These are phyloP conservation scores for Lodderomyces orthopsilosis DNA, from an alignment of 1,139 yeast genomes.

Conservation along the genomic window DNA sequence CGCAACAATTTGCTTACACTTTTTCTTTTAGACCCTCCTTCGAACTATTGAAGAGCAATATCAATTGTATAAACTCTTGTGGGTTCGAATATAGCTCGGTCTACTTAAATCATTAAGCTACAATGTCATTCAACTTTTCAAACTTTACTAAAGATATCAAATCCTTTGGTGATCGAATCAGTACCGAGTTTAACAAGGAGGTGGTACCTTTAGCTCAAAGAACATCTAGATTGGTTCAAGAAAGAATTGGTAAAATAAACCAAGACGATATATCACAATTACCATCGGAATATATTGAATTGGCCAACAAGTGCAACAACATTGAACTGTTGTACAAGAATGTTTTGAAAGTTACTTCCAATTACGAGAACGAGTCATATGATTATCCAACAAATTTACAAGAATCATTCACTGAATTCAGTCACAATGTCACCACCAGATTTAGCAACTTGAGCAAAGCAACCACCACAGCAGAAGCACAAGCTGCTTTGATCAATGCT, in stretches of 20 bases:
- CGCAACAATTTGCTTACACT: too few species aligned
- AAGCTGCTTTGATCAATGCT: constrained; percentile 63
- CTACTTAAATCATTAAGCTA: not conserved
- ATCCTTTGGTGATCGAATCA: constrained; percentile 36
- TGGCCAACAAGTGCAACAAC: constrained; percentile 74
- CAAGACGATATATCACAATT: constrained; percentile 77
- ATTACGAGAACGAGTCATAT: constrained; percentile 74
- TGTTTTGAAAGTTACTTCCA: constrained; percentile 66
- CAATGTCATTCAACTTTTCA: constrained; percentile 47
- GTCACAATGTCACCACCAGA: constrained; percentile 64
- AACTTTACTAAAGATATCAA: constrained; percentile 42
- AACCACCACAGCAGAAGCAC: constrained; percentile 79
- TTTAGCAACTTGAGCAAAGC: constrained; percentile 72
- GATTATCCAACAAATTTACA: constrained; percentile 80
- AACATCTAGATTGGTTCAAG: constrained; percentile 77
- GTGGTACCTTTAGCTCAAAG: constrained; percentile 71
- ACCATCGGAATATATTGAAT: constrained; percentile 77
- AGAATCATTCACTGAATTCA: constrained; percentile 74
- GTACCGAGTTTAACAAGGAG: constrained; percentile 45
- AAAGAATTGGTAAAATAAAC: constrained; percentile 64
- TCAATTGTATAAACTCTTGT: too few species aligned
- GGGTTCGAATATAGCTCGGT: too few species aligned
- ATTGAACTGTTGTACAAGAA: constrained; percentile 71
- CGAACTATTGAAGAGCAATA: too few species aligned
- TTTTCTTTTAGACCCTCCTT: too few species aligned